A percentile compares a stretch with the other conserved stretches of the same genome.
Evolutionary conservation across 768 basidiomycete species (phyloP).

Genomic region (Rhodotorula graminis): DNA sequence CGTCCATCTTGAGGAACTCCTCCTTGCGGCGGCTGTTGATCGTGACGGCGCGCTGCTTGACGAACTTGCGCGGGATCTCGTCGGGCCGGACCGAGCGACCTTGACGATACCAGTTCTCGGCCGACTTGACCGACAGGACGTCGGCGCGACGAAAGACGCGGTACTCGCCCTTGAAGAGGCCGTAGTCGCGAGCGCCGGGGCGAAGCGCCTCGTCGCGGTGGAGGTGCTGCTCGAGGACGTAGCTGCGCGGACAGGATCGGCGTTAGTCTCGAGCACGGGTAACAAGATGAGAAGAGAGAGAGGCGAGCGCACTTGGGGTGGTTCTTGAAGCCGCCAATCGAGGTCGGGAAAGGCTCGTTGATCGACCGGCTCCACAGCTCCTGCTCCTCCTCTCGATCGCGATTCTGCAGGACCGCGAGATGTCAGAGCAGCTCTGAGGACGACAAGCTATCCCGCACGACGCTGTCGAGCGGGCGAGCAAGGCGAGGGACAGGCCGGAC

Average conservation of each 20-base stretch:
- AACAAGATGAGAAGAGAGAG: neutral
- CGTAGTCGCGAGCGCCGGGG: constrained; percentile 67
- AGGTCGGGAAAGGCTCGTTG: constrained; percentile 88
- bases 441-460: neutral
- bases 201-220: constrained; percentile 80
- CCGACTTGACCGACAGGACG: constrained; percentile 78
- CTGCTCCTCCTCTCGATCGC: constrained; percentile 89
- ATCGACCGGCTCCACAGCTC: constrained; percentile 71
- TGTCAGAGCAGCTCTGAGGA: too few relatives aligned
- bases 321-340: constrained; percentile 86
- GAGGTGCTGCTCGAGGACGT: constrained; percentile 78
- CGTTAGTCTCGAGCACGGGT: neutral
- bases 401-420: constrained; percentile 56
- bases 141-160: constrained; percentile 79
- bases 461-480: neutral
- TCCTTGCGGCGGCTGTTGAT: constrained; percentile 69
- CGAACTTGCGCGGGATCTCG: constrained; percentile 80
- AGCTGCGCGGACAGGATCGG: constrained; percentile 51
- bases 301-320: constrained; percentile 69
- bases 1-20: constrained; percentile 56
- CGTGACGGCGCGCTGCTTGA: constrained; percentile 78
- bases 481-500: constrained; percentile 40
- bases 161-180: constrained; percentile 80
- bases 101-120: constrained; percentile 90
- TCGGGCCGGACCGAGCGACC: constrained; percentile 66